A percentile compares a stretch with the other conserved stretches of the same genome.
Conservation (phyloP, 306 rosid genomes). For the Senna siamea region DNA sequence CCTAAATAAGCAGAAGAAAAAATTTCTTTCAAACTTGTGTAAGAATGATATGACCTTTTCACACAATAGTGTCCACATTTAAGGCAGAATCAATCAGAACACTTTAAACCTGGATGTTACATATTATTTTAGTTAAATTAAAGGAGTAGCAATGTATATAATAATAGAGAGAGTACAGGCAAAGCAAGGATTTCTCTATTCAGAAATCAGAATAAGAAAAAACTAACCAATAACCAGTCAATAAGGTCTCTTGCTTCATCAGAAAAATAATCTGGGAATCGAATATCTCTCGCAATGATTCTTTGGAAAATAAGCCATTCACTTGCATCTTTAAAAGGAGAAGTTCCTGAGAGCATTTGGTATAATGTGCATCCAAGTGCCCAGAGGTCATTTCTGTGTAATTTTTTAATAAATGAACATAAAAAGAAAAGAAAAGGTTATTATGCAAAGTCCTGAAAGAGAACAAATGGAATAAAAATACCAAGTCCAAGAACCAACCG, state of each 20-base stretch:
- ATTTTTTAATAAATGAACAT: slow-evolving; percentile 32
- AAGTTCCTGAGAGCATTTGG: slow-evolving; percentile 98
- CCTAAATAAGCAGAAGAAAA: background rate
- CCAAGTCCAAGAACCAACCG: slow-evolving; percentile 6
- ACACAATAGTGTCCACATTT: slow-evolving; percentile 23
- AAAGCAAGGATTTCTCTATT: slow-evolving; percentile 20
- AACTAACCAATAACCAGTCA: slow-evolving; percentile 79
- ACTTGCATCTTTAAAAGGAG: slow-evolving; percentile 96
- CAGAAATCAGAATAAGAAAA: too few relatives aligned
- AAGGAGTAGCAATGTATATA: slow-evolving; percentile 1
- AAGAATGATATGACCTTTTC: slow-evolving; percentile 17
- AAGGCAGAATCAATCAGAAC: slow-evolving; percentile 21
- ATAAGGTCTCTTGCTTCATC: slow-evolving; percentile 84
- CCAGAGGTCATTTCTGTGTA: slow-evolving; percentile 95
- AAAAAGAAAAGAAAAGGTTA: slow-evolving; percentile 30
- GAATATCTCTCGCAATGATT: slow-evolving; percentile 90
- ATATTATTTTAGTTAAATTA: slow-evolving; percentile 10
- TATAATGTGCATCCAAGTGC: slow-evolving; percentile 99
- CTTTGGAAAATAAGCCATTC: slow-evolving; percentile 99
- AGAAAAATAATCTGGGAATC: slow-evolving; percentile 85
- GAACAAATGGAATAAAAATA: slow-evolving; percentile 29
- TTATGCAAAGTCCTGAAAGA: slow-evolving; percentile 13
- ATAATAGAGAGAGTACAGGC: background rate
- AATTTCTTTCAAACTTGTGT: slow-evolving; percentile 11
- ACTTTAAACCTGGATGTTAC: slow-evolving; percentile 9